These are phyloP conservation scores for Solanum habrochaites DNA, from an alignment of 257 asterid genomes.

Conservation along the genomic window DNA sequence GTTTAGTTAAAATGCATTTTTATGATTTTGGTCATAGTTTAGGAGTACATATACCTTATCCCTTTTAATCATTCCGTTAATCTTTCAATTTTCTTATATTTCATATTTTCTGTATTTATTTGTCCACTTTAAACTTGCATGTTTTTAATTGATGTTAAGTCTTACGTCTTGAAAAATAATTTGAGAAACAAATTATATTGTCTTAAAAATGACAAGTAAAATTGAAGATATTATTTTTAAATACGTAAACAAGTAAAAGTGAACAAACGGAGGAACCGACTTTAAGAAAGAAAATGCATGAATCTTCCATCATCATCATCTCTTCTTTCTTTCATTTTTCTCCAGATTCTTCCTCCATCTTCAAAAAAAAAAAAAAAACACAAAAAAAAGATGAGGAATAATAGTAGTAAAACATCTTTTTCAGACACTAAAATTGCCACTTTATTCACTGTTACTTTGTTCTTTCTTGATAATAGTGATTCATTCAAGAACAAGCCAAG, in stretches of 20 bases:
- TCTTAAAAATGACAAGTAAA: too few species aligned
- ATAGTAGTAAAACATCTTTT: neutral
- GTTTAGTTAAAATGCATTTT: rapidly evolving
- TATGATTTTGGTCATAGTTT: rapidly evolving
- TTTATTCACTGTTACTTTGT: neutral
- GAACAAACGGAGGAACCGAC: rapidly evolving
- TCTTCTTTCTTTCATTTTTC: neutral
- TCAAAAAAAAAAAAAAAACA: neutral
- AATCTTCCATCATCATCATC: neutral
- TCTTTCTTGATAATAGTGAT: neutral
- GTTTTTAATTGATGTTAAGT: too few species aligned
- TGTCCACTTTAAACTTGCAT: too few species aligned
- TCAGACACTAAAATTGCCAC: neutral
- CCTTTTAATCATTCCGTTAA: too few species aligned
- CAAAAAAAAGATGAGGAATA: neutral
- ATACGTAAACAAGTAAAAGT: neutral
- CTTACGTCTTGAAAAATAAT: too few species aligned
- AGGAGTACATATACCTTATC: too few species aligned
- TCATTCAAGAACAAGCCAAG: neutral
- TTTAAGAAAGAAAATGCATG: neutral
- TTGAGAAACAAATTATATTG: too few species aligned
- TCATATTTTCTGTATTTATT: too few species aligned
- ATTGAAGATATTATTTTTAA: too few species aligned
- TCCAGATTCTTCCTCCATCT: neutral
- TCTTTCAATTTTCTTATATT: too few species aligned